A percentile compares a stretch with the other conserved stretches of the same genome.
phyloP scores from a whole-genome alignment of 2,329 filamentous ascomycete species.

The Hypoxylon sp. region DNA sequence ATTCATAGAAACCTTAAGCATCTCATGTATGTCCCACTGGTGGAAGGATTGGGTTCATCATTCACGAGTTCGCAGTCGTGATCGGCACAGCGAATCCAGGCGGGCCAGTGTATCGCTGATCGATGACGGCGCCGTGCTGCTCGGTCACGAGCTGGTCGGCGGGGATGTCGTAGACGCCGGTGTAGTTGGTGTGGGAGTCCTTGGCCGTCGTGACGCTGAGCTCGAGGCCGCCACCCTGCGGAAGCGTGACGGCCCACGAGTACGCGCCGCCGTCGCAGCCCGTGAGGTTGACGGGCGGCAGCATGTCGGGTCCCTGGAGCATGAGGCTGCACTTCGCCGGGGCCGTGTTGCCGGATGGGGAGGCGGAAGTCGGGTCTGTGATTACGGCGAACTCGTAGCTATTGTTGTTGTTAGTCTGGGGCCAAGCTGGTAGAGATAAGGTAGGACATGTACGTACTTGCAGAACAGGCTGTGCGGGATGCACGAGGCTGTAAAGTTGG shows the following conservation, averaged over 20 bases:
- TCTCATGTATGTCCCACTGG: neutral
- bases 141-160: conserved; percentile 41
- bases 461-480: conserved; percentile 47
- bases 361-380: conserved; percentile 28
- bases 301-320: conserved; percentile 44
- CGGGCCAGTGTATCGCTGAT: conserved; percentile 44
- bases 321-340: conserved; percentile 43
- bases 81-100: conserved; percentile 34
- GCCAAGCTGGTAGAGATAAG: neutral
- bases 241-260: conserved; percentile 31
- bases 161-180: conserved; percentile 41
- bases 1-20: neutral
- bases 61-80: neutral
- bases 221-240: conserved; percentile 29
- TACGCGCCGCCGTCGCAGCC: conserved; percentile 43
- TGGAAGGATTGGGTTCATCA: neutral
- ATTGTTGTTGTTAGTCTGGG: conserved; percentile 3
- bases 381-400: conserved; percentile 47
- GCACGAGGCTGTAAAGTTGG: conserved; percentile 46
- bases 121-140: conserved; percentile 38
- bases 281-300: conserved; percentile 41
- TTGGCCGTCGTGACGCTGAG: conserved; percentile 43
- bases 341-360: conserved; percentile 30
- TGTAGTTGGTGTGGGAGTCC: conserved; percentile 43
- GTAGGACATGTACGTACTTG: conserved; percentile 32